Conservation (phyloP, 2,329 filamentous ascomycete species). For the Penicillium sp. region DNA sequence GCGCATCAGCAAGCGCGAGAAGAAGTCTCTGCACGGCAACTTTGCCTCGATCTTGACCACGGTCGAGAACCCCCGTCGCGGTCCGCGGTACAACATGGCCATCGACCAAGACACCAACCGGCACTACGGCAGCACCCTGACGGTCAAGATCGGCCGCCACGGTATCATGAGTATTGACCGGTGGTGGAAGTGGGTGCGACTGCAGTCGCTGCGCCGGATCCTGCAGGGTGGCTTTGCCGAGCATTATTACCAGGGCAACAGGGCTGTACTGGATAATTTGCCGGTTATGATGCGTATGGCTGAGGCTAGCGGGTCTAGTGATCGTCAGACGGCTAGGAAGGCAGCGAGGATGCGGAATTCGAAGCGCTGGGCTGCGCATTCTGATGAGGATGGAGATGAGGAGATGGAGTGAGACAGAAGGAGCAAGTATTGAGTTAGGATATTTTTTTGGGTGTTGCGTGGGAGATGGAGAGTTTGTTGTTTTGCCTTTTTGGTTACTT, state of each 20-base stretch:
- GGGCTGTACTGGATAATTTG: conserved; percentile 65
- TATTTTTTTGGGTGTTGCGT: background rate
- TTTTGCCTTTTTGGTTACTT: background rate
- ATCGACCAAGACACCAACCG: conserved; percentile 65
- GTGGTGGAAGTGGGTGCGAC: conserved; percentile 74
- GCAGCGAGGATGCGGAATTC: conserved; percentile 37
- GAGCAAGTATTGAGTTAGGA: no score
- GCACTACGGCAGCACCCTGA: conserved; percentile 67
- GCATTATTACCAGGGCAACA: conserved; percentile 67
- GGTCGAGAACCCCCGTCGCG: conserved; percentile 69
- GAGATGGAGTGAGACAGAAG: conserved; percentile 1
- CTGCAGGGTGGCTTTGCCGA: conserved; percentile 67
- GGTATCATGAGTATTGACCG: conserved; percentile 69
- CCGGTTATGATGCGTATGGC: conserved; percentile 53
- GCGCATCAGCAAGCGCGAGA: conserved; percentile 69
- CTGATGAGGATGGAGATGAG: conserved; percentile 42
- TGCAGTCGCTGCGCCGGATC: conserved; percentile 66
- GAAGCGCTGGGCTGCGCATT: conserved; percentile 38
- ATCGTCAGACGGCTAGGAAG: conserved; percentile 38
- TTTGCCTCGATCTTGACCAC: conserved; percentile 71
- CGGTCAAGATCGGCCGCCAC: conserved; percentile 62
- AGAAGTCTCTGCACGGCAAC: conserved; percentile 68
- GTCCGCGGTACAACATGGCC: conserved; percentile 70
- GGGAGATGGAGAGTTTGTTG: background rate
- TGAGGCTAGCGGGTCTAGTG: conserved; percentile 26